Evolutionary conservation across 2,329 filamentous ascomycete genomes (phyloP).

Genomic region (Curvularia hawaiiensis): DNA sequence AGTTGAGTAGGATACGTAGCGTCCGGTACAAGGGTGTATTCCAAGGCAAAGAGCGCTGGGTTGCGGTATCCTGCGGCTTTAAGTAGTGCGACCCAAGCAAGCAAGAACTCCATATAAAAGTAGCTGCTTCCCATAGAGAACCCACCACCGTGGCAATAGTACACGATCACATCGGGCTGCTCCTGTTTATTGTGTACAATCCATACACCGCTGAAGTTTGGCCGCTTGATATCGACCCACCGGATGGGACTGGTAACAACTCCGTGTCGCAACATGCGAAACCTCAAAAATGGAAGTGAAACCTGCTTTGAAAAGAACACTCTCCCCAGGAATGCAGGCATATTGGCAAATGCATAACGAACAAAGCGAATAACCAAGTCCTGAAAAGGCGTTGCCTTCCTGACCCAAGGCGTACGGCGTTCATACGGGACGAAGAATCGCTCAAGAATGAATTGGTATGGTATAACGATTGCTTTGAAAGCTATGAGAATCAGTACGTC

Average conservation of each 20-base stretch:
- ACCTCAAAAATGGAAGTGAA: conserved; percentile 73
- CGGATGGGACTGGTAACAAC: conserved; percentile 65
- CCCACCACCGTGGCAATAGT: conserved; percentile 82
- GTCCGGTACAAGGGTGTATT: conserved; percentile 81
- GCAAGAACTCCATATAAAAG: conserved; percentile 82
- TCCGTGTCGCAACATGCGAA: conserved; percentile 76
- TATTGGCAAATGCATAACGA: conserved; percentile 74
- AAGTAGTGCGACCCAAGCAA: conserved; percentile 72
- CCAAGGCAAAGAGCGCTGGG: conserved; percentile 77
- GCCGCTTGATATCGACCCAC: conserved; percentile 65
- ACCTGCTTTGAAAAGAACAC: conserved; percentile 80
- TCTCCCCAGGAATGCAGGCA: conserved; percentile 70
- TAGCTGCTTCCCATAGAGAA: conserved; percentile 82
- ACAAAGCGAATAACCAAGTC: conserved; percentile 79
- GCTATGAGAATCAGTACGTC: conserved; percentile 38
- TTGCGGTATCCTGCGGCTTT: conserved; percentile 70
- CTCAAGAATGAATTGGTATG: conserved; percentile 63
- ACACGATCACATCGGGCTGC: conserved; percentile 76
- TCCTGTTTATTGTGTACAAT: conserved; percentile 64
- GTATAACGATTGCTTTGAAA: conserved; percentile 61
- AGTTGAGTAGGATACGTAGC: conserved; percentile 74
- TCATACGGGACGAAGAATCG: conserved; percentile 57
- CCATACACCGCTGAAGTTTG: conserved; percentile 69
- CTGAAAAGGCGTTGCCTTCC: conserved; percentile 73
- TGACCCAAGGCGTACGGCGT: conserved; percentile 66